These are phyloP conservation scores for Pleurotus eryngii DNA, from an alignment of 768 basidiomycete genomes.

Conservation along the genomic window DNA sequence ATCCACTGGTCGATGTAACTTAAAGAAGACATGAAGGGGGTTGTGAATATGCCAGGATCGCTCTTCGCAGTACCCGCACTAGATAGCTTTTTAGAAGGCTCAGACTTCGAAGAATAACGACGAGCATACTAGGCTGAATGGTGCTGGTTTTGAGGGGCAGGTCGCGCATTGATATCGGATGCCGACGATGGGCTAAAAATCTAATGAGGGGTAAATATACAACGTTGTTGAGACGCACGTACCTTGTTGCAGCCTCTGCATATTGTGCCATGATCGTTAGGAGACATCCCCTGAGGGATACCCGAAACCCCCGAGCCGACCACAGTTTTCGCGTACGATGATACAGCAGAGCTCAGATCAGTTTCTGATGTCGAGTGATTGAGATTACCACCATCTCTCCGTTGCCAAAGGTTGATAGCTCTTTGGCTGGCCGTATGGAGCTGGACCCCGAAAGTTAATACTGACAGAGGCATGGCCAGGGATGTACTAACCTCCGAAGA, in stretches of 20 bases:
- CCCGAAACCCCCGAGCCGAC: conserved; percentile 45
- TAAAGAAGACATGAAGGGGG: conserved; percentile 85
- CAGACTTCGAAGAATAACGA: not conserved
- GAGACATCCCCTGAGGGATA: conserved; percentile 24
- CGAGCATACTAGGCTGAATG: conserved; percentile 71
- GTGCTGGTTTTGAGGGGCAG: conserved; percentile 70
- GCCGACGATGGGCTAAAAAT: conserved; percentile 64
- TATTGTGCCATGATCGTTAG: conserved; percentile 52
- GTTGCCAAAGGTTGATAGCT: conserved; percentile 74
- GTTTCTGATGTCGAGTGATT: conserved; percentile 42
- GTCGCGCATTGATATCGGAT: conserved; percentile 86
- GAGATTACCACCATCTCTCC: conserved; percentile 67
- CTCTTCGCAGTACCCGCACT: conserved; percentile 80
- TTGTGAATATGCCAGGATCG: conserved; percentile 79
- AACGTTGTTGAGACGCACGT: conserved; percentile 13
- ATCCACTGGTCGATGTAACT: conserved; percentile 77
- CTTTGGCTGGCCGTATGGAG: conserved; percentile 68
- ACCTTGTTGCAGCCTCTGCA: conserved; percentile 66
- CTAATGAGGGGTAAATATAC: not conserved
- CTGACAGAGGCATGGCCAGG: not conserved
- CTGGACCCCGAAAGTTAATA: conserved; percentile 17
- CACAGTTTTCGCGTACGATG: conserved; percentile 66
- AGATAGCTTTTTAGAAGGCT: conserved; percentile 2
- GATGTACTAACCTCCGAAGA: conserved; percentile 53
- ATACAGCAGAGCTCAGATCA: conserved; percentile 55